Base-by-base conservation (phyloP, 306 rosid genomes). In the Quercus glauca region DNA sequence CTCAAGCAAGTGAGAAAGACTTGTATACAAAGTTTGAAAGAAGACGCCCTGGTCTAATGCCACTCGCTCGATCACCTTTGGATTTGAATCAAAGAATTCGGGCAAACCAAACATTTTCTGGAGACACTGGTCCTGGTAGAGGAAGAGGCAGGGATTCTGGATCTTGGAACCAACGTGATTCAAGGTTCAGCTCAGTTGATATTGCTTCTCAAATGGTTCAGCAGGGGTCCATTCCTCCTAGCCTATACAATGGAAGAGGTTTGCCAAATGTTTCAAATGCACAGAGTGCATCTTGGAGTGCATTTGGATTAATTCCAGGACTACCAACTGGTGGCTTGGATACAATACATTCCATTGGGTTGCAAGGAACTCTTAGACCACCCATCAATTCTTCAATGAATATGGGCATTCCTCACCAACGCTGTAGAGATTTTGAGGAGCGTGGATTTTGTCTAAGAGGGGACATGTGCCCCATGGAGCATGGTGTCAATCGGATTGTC, bases 391-490 rank as follows among this genome's bases (percentile, higher is more conserved):
- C 97, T 79, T 82, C 99, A 53, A 82, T 96, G 80, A 96, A 83
- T 83, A 87, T 89, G 78, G 93, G 89, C 55, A 87, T 96, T 69
- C 91, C 94, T 79, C 97, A 84, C 56, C 99, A 89, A 81, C 80
- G 99, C 81, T 96, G 99, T 82, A 90, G 99, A 90, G 99, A 96
- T 81, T 96, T 96, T 84, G 99, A 96, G 96, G 99, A 96, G 86
- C 98, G 97, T 69, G 99, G 99, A 59, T 96, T 90, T 86, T 96
- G 99, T 85, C 89, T 96, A 26, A 90, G 99, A 90, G 99, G 99
- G 81, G 99, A 96, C 86, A 93, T 96, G 93, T 96, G 99, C 70
- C 99, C 98, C 21, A 96, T 96, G 99, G 99, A 96, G 83, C 99
- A 96, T 49, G 99, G 99, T 55, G 88, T 93, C 71, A 91, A 96